Evolutionary conservation across 768 basidiomycete genomes (phyloP).

Genomic region (Dioszegia hungarica): DNA sequence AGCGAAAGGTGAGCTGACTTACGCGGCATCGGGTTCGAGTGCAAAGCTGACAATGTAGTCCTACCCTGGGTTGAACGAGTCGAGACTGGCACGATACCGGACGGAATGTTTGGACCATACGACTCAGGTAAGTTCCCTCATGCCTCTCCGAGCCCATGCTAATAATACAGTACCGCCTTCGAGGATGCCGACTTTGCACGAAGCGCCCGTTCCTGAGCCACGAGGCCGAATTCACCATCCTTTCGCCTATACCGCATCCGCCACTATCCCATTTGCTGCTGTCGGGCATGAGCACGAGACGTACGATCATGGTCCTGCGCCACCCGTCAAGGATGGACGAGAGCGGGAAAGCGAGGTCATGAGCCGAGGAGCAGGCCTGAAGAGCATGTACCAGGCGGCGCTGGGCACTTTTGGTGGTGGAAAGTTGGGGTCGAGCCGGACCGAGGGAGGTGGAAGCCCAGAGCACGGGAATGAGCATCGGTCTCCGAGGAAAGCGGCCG

Average conservation of each 20-base stretch:
- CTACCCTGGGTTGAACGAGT: slow-evolving; percentile 41
- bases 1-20: slow-evolving; percentile 1
- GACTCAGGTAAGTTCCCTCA: slow-evolving; percentile 26
- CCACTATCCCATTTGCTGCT: slow-evolving; percentile 33
- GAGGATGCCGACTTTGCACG: slow-evolving; percentile 19
- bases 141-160: not conserved
- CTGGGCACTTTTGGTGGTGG: not conserved
- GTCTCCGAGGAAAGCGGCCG: slow-evolving; percentile 16
- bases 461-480: slow-evolving; percentile 30
- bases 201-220: slow-evolving; percentile 9
- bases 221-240: slow-evolving; percentile 22
- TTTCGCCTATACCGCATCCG: slow-evolving; percentile 26
- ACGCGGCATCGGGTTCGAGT: not conserved
- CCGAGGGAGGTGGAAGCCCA: not conserved
- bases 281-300: slow-evolving; percentile 8
- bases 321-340: not conserved
- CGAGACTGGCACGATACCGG: slow-evolving; percentile 18
- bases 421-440: not conserved
- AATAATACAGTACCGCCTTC: slow-evolving; percentile 9
- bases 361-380: slow-evolving; percentile 27
- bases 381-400: slow-evolving; percentile 2
- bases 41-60: slow-evolving; percentile 26
- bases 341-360: slow-evolving; percentile 26
- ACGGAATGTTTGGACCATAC: slow-evolving; percentile 44
- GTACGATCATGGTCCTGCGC: not conserved